Evolutionary conservation across 2,329 filamentous ascomycete genomes (phyloP), one percentile per base, ranked within the genome.

Genomic region (Pestalotiopsis fici): DNA sequence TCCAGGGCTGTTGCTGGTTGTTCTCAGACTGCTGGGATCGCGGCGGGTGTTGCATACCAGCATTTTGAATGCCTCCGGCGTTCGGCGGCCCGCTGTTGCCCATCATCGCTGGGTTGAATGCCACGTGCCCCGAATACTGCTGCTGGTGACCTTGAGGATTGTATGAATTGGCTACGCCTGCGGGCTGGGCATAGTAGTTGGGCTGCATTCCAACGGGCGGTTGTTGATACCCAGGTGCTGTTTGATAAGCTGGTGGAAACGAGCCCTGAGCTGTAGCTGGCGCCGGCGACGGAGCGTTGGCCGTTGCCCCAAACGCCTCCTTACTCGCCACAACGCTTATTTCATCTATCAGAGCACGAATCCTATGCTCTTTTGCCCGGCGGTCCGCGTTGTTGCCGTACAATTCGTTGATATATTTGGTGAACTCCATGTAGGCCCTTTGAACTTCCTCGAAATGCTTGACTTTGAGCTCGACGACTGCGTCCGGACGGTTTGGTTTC

Each of bases 401-500:
- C 2, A 43, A 4, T 18, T 43, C 37, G 3, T 64, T 68, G n/a
- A 74, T 66, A 27, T 73, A 73, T 27, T 68, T 65, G 18, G 59
- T 66, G 59, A 74, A 74, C 43, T 72, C 69, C 1, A 74, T 65
- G 28, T 74, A 74, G 0, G 72, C 71, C 1, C 68, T 64, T 1
- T 61, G 60, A 4, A 74, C 74, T 0, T 65, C 71, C 31, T 72
- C 54, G n/a, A 75, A 69, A 59, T 74, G 71, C 3, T 50, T 43
- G 0, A 68, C 65, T 0, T 59, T 61, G 2, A 75, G 67, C 6
- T 68, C 25, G 4, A 68, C n/a, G 3, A 68, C 67, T n/a, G 64
- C 60, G 23, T 69, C 43, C 39, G 64, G 65, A n/a, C 66, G 70
- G 15, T 65, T 13, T 4, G 64, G 43, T 12, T 31, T 67, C 13